Evolutionary conservation across 129 eudicot genomes (phyloP), one percentile per base, ranked within the genome.

Genomic region (Lonicera japonica): DNA sequence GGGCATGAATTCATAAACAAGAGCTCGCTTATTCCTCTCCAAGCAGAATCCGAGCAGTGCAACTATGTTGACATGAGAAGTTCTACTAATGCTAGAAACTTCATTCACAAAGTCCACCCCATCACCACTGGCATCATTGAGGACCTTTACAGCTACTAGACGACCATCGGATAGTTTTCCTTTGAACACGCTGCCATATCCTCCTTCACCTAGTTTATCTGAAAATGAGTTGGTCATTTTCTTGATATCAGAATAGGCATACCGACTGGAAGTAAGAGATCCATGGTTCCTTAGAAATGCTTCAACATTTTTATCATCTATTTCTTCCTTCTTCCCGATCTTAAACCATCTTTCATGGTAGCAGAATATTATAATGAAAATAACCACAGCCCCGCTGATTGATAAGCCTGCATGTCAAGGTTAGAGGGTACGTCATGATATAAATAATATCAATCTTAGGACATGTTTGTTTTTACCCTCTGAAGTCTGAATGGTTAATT

Each of bases 161-260:
- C 58, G 19, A 8, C 68, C 78, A 53, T 73, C 34, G 0, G 66
- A 39, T 15, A 73, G 56, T 24, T 21, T 60, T 18, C 78, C 78
- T 73, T 56, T 73, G 63, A 34, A 73, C 10, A 73, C 78, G 12
- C 58, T 18, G 18, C 73, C 78, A 73, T 65, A 66, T 8, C 68
- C 78, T 50, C 78, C 78, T 66, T 66, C 62, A 5, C 78, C 78
- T 5, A 73, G 58, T 53, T 73, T 72, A 16, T 72, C 66, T 25
- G 16, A 20, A 9, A 72, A 72, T 3, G 79, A 66, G 25, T 61
- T 73, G 20, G 79, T 73, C 50, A 73, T 60, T 53, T 58, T 73
- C 40, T 53, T 66, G 43, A 73, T 52, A 8, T 73, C 73, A 12
- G 39, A 1, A 11, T 66, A 73, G 25, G 8, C 67, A 38, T 66